Conservation (phyloP, 2,329 filamentous ascomycete genomes). For the Metarhizium guizhouense region DNA sequence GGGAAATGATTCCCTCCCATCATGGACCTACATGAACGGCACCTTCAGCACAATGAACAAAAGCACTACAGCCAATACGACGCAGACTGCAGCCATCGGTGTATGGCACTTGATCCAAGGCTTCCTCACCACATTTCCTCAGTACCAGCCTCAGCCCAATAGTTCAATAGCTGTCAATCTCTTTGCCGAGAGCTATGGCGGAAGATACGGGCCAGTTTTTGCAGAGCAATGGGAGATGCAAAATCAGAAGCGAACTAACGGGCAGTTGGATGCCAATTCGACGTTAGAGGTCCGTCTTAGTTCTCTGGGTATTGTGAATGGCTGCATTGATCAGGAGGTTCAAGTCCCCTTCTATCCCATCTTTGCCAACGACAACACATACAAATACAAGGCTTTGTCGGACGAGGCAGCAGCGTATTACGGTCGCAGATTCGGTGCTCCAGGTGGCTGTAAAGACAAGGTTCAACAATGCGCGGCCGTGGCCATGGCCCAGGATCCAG, state of each 20-base stretch:
- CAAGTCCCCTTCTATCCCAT: conserved; percentile 48
- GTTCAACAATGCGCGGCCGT: conserved; percentile 43
- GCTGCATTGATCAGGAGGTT: conserved; percentile 55
- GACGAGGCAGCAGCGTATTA: conserved; percentile 41
- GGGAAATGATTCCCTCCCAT: conserved; percentile 10
- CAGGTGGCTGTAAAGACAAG: conserved; percentile 41
- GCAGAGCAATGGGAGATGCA: conserved; percentile 50
- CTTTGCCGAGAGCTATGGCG: conserved; percentile 62
- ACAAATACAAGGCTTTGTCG: conserved; percentile 49
- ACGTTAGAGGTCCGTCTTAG: conserved; percentile 52
- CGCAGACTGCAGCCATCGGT: conserved; percentile 45
- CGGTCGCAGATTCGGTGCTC: conserved; percentile 18
- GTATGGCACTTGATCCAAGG: conserved; percentile 59
- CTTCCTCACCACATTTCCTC: conserved; percentile 49
- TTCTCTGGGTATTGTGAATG: conserved; percentile 63
- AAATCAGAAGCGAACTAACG: conserved; percentile 46
- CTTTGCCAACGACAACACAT: conserved; percentile 57
- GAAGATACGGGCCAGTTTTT: conserved; percentile 60
- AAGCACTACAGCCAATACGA: conserved; percentile 43
- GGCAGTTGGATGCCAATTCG: conserved; percentile 35
- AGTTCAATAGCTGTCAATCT: conserved; percentile 50
- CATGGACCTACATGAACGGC: conserved; percentile 45
- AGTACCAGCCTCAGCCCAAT: conserved; percentile 43
- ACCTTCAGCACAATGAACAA: conserved; percentile 51
- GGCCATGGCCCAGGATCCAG: conserved; percentile 28